Evolutionary conservation across 257 asterid genomes (phyloP).

Genomic region (Agastache rugosa): DNA sequence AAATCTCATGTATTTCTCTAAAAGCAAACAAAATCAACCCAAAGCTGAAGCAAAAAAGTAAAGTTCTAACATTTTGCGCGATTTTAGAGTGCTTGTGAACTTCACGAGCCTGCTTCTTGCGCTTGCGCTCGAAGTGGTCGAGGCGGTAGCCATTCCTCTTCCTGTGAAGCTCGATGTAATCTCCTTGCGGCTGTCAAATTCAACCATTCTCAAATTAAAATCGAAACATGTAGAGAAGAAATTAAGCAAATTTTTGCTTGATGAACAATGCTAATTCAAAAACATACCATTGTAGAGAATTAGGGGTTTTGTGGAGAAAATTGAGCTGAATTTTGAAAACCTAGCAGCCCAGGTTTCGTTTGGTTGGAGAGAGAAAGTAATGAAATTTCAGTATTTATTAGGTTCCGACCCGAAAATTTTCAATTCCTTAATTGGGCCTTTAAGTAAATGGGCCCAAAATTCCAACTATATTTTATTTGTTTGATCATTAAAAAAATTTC

Average conservation of each 20-base stretch:
- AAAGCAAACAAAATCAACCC: background rate
- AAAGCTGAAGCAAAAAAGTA: background rate
- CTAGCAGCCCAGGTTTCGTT: slow-evolving; percentile 36
- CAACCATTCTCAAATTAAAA: background rate
- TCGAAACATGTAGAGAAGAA: background rate
- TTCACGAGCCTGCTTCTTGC: slow-evolving; percentile 98
- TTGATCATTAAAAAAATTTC: background rate
- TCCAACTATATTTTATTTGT: background rate
- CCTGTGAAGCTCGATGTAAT: slow-evolving; percentile 83
- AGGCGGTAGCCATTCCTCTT: slow-evolving; percentile 91
- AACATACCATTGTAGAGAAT: slow-evolving; percentile 41
- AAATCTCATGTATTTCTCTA: background rate
- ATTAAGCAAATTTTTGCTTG: background rate
- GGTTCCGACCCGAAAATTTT: slow-evolving; percentile 32
- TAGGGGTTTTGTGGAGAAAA: slow-evolving; percentile 10
- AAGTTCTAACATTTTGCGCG: slow-evolving; percentile 63
- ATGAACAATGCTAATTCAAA: background rate
- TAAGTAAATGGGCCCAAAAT: slow-evolving; percentile 14
- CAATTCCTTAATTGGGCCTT: too few relatives aligned
- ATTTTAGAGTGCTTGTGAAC: slow-evolving; percentile 82
- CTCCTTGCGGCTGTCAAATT: slow-evolving; percentile 92
- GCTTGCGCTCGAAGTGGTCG: slow-evolving; percentile 88
- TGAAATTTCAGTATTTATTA: background rate
- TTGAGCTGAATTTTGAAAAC: slow-evolving; percentile 29
- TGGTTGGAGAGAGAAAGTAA: background rate